A percentile compares a stretch with the other conserved stretches of the same genome.
These are phyloP conservation scores for Crithidia bombi DNA, from an alignment of 208 protist genomes.

Conservation along the genomic window DNA sequence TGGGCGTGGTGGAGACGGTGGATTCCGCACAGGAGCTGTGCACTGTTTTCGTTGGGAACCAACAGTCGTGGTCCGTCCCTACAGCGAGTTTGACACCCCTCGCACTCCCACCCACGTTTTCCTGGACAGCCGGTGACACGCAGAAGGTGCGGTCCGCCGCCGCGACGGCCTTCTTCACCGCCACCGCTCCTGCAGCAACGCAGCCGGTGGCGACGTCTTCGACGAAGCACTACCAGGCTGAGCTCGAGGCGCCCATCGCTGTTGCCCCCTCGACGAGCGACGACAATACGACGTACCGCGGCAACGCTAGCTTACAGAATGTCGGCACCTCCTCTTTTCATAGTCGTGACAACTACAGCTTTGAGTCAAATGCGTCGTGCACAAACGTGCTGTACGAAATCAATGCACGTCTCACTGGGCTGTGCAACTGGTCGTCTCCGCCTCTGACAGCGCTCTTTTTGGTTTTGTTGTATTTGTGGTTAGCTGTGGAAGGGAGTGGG, in stretches of 20 bases:
- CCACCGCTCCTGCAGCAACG: neutral
- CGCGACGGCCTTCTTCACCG: neutral
- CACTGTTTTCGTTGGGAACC: constrained; percentile 11
- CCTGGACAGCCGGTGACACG: constrained; percentile 4
- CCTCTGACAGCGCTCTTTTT: constrained; percentile 14
- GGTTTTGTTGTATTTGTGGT: constrained; percentile 9
- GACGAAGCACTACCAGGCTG: neutral
- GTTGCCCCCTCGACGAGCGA: neutral
- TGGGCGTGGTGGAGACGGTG: constrained; percentile 15
- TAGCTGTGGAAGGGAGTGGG: constrained; percentile 7
- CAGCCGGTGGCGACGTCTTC: neutral
- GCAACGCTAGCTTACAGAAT: neutral
- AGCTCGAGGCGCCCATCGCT: neutral
- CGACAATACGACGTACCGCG: neutral
- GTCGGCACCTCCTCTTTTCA: neutral
- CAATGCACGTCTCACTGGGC: constrained; percentile 16
- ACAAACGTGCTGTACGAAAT: constrained; percentile 22
- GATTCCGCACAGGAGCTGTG: constrained; percentile 4
- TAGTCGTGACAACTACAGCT: constrained; percentile 9
- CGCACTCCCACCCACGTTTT: neutral
- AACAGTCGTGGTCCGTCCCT: constrained; percentile 2
- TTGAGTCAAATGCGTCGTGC: constrained; percentile 6
- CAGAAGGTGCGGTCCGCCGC: constrained; percentile 6
- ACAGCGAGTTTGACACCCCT: constrained; percentile 4
- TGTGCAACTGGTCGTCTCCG: constrained; percentile 15